Evolutionary conservation across 352 stramenopile species (phyloP).

Genomic region (Thalassiosira mediterranea): DNA sequence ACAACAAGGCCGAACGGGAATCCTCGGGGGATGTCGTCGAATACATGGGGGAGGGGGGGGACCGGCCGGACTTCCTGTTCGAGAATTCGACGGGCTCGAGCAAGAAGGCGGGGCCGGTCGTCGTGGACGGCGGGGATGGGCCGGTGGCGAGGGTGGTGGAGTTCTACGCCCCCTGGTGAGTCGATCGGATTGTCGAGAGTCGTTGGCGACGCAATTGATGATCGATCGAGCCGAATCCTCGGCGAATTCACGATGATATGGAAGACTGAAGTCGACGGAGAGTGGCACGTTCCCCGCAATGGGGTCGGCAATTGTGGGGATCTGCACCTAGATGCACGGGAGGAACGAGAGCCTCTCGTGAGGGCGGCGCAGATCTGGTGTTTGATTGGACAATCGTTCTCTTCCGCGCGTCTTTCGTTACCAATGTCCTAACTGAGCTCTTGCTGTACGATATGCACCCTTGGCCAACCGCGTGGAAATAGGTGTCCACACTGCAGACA

Average conservation of each 20-base stretch:
- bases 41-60: background rate
- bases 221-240: constrained; percentile 6
- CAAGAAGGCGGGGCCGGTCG: constrained; percentile 13
- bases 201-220: background rate
- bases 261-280: too few relatives aligned
- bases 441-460: background rate
- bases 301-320: too few relatives aligned
- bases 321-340: too few relatives aligned
- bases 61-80: background rate
- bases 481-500: constrained; percentile 73
- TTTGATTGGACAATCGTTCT: too few relatives aligned
- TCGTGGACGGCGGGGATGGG: constrained; percentile 4
- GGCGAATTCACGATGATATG: too few relatives aligned
- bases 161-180: constrained; percentile 66
- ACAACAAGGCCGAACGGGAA: background rate
- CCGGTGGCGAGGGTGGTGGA: constrained; percentile 61
- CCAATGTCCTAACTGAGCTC: background rate
- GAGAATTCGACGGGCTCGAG: constrained; percentile 2
- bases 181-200: background rate
- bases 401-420: too few relatives aligned
- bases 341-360: too few relatives aligned
- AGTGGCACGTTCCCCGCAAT: too few relatives aligned
- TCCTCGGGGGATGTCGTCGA: constrained; percentile 10
- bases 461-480: background rate
- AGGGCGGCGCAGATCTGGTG: too few relatives aligned